Percentiles rank a stretch among this genome's conserved stretches.
phyloP scores from a whole-genome alignment of 2,329 filamentous ascomycete species.

The Claviceps sp. region DNA sequence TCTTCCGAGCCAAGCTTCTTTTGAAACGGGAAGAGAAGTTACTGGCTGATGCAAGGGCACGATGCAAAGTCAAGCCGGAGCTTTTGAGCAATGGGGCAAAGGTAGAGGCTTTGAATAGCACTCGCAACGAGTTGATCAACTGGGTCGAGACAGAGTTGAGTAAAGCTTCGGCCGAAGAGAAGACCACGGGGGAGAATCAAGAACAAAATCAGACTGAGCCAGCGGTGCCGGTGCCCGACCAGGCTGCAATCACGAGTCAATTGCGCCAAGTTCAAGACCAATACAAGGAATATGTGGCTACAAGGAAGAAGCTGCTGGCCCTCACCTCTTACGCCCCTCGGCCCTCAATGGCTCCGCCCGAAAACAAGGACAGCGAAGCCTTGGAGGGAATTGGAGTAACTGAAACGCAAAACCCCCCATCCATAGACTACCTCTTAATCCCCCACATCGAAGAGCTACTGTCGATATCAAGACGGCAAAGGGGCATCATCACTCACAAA shows the following conservation, averaged over 20 bases:
- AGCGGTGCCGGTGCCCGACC: constrained; percentile 10
- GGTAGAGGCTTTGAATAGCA: constrained; percentile 38
- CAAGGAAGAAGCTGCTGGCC: constrained; percentile 34
- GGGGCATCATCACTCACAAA: constrained; percentile 43
- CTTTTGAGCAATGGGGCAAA: constrained; percentile 26
- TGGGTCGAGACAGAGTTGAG: constrained; percentile 53
- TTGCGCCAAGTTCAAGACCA: constrained; percentile 37
- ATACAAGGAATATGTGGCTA: constrained; percentile 38
- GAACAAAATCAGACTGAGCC: constrained; percentile 11
- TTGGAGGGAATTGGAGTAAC: constrained; percentile 5
- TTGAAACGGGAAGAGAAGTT: constrained; percentile 43
- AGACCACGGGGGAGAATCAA: constrained; percentile 17
- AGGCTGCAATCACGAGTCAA: constrained; percentile 21
- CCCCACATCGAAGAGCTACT: constrained; percentile 44
- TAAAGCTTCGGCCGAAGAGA: constrained; percentile 30
- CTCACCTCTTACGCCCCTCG: constrained; percentile 22
- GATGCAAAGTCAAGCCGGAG: constrained; percentile 22
- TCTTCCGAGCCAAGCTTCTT: constrained; percentile 43
- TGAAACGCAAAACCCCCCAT: constrained; percentile 8
- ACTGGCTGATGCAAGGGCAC: constrained; percentile 32
- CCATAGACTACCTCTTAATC: constrained; percentile 31
- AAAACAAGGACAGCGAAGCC: neutral
- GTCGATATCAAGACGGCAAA: constrained; percentile 41
- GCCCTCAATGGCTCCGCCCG: constrained; percentile 9
- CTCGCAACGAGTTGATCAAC: constrained; percentile 45